Base-by-base conservation (phyloP, 768 basidiomycete genomes). In the Butyriboletus loyo region DNA sequence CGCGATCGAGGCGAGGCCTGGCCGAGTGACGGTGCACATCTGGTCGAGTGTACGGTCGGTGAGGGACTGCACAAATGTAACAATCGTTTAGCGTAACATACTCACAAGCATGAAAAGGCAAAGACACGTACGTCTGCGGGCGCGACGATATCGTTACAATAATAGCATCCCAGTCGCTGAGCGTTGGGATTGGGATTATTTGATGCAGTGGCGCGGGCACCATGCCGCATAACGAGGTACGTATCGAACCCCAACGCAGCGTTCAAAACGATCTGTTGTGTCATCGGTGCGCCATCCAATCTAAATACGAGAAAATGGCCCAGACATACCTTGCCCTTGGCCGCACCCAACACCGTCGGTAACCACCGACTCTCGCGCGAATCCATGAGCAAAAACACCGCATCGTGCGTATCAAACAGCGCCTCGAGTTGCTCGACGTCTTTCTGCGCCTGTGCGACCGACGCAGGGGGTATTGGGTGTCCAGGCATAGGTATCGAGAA, bases 21-120 rank as follows among this genome's bases (percentile, higher is more conserved):
- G 97, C 21, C 97, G 77, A 0, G 96, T 98, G 28, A 99, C 97
- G 1, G 97, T 98, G 66, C 97, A 99, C 96, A 98, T 98, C 68
- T 98, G 96, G 68, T 98, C 97, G 14, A 98, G 80, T 4, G 95
- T 96, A 37, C 94, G 81, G 66, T 98, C 96, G 1, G 89, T 88
- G 38, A 89, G 70, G 3, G 82, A 83, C 85, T 80, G 54, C 21
- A 6, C 1, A 19, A 15, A 14, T 2, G 41, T 41, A 36, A 28
- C 19, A 5, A 19, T 10, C 13, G 24, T 19, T 19, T 45, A 14
- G 21, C 1, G 15, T 36, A 13, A 9, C 2, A 4, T 17, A 21
- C 2, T 21, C 4, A 21, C 15, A 13, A 13, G 3, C 7, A 28
- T 19, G 15, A 11, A 10, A n/a, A 10, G 4, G 35, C 6, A 1